Percentiles rank a stretch among this genome's conserved stretches.
Evolutionary conservation across 2,329 filamentous ascomycete species (phyloP).

Genomic region (Trichocomaceae sp.): DNA sequence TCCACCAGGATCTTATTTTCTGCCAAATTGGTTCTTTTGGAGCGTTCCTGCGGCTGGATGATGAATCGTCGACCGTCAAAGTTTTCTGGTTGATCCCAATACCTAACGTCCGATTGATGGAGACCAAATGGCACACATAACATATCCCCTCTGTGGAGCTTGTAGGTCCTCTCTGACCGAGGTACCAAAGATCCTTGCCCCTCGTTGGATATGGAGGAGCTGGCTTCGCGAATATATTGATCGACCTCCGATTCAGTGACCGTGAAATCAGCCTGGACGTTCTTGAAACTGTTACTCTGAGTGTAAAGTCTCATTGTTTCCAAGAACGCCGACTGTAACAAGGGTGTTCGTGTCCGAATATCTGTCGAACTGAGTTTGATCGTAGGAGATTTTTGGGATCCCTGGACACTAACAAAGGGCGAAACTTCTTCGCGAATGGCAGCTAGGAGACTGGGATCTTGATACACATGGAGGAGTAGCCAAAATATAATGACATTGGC

Average conservation of each 20-base stretch:
- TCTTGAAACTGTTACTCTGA: background rate
- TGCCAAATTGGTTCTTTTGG: background rate
- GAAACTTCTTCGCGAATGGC: background rate
- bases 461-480: background rate
- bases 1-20: background rate
- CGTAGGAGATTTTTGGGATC: background rate
- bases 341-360: background rate
- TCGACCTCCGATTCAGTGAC: background rate
- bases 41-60: background rate
- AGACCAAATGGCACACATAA: background rate
- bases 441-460: background rate
- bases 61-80: conserved; percentile 1
- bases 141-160: background rate
- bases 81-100: background rate
- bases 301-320: background rate
- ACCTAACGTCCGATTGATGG: background rate
- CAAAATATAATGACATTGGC: conserved; percentile 1
- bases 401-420: background rate
- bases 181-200: background rate
- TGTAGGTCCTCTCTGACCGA: background rate
- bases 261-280: background rate
- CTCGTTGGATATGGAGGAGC: background rate
- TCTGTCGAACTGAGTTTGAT: background rate
- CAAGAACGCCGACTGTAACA: background rate
- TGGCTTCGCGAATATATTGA: background rate